phyloP scores from a whole-genome alignment of 495 filamentous ascomycete species.

The Talaromyces proteolyticus region DNA sequence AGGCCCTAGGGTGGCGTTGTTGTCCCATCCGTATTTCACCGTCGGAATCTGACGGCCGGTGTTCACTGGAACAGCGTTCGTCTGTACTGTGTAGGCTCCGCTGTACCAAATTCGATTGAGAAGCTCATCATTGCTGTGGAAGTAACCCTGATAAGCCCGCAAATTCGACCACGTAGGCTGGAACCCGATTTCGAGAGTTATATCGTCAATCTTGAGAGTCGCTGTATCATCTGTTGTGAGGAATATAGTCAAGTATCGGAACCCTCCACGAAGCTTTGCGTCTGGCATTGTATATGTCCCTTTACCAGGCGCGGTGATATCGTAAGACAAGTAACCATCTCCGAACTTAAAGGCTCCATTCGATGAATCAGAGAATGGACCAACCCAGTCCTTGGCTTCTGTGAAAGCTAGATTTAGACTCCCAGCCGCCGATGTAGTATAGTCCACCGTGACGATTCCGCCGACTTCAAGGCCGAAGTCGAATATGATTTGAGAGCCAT shows the following conservation, averaged over 20 bases:
- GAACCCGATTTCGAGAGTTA: constrained; percentile 47
- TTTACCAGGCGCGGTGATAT: constrained; percentile 39
- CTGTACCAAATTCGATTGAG: constrained; percentile 63
- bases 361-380: constrained; percentile 52
- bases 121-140: constrained; percentile 51
- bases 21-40: constrained; percentile 46
- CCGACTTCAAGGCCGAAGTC: constrained; percentile 57
- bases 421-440: constrained; percentile 36
- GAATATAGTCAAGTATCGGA: constrained; percentile 55
- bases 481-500: constrained; percentile 44
- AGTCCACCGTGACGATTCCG: constrained; percentile 46
- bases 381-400: constrained; percentile 58
- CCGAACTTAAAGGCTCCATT: constrained; percentile 45
- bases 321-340: constrained; percentile 48
- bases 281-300: constrained; percentile 47
- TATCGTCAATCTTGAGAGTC: constrained; percentile 30
- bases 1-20: constrained; percentile 47
- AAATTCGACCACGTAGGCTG: constrained; percentile 62
- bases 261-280: constrained; percentile 49
- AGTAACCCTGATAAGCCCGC: constrained; percentile 57
- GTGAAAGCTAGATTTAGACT: constrained; percentile 55
- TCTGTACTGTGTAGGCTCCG: constrained; percentile 58
- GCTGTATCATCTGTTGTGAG: constrained; percentile 24
- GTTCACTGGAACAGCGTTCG: constrained; percentile 48
- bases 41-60: constrained; percentile 48